A percentile compares a stretch with the other conserved stretches of the same genome.
These are phyloP conservation scores for Wallacemonas collosoma DNA, from an alignment of 208 protist species.

Conservation along the genomic window DNA sequence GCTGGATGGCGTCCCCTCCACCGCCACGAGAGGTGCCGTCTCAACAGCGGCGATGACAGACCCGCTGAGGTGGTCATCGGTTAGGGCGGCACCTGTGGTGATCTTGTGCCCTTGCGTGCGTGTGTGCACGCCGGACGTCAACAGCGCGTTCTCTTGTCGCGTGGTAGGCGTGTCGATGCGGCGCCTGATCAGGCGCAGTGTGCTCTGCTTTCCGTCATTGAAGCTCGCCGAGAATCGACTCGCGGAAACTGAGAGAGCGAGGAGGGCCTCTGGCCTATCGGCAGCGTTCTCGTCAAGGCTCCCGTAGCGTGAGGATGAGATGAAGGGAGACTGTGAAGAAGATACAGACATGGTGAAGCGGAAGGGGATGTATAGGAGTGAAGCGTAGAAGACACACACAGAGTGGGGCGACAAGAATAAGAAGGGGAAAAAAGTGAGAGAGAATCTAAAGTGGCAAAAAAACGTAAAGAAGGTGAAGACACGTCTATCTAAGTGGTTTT, in stretches of 20 bases:
- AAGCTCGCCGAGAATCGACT: conserved; percentile 17
- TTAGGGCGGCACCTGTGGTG: neutral
- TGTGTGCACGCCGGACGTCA: neutral
- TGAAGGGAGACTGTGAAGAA: neutral
- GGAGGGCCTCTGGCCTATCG: neutral
- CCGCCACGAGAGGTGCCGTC: neutral
- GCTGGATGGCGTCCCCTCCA: neutral
- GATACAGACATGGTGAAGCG: neutral
- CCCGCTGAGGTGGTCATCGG: too few species aligned
- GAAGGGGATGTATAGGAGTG: too few species aligned
- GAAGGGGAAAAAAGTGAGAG: neutral
- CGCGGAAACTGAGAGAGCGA: conserved; percentile 1
- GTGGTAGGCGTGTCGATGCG: neutral
- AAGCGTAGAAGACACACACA: too few species aligned
- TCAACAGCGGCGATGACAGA: neutral
- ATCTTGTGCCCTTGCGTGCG: neutral
- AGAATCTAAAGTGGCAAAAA: neutral
- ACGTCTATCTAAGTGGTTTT: neutral
- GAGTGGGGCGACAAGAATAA: conserved; percentile 9
- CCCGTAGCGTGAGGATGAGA: neutral
- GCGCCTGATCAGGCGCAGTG: neutral
- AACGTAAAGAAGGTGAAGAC: too few species aligned
- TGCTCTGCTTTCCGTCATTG: conserved; percentile 3
- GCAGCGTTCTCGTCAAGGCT: neutral
- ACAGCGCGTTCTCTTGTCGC: too few species aligned